Conservation (phyloP, 1,284 basidiomycete species). For the Trichosporon coremiiforme region DNA sequence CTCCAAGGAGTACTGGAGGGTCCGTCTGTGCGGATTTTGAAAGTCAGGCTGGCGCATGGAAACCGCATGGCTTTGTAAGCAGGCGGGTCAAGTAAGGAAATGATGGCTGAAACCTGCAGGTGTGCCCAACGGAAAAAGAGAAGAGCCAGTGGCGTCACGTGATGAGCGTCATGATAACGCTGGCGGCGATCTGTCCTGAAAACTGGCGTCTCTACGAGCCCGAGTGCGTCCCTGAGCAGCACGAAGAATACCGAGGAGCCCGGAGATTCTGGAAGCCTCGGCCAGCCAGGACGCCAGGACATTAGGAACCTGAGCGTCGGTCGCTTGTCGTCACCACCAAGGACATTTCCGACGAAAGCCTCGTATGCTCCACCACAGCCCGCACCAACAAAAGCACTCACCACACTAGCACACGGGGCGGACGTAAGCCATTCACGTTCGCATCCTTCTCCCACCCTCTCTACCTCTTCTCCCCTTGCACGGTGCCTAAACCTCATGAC, state of each 20-base stretch:
- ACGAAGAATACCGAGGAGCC: not conserved
- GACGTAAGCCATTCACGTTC: conserved; percentile 5
- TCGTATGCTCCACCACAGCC: not conserved
- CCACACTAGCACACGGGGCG: not conserved
- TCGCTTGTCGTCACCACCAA: not conserved
- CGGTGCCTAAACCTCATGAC: not conserved
- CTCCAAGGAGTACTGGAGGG: not conserved
- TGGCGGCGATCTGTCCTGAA: not conserved
- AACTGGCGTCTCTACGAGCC: not conserved
- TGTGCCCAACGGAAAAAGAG: not conserved
- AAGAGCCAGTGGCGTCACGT: not conserved
- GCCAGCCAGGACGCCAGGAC: not conserved
- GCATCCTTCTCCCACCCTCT: not conserved
- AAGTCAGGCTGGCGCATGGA: not conserved
- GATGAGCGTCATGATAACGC: not conserved
- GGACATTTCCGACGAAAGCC: not conserved
- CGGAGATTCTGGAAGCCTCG: conserved; percentile 19
- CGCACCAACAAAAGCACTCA: not conserved
- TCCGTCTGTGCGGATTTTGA: not conserved
- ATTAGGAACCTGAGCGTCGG: not conserved
- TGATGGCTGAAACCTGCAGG: too few species aligned
- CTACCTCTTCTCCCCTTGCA: not conserved
- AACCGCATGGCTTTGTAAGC: not conserved
- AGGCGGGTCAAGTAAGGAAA: not conserved
- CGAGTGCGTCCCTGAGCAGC: not conserved